phyloP scores from a whole-genome alignment of 495 filamentous ascomycete genomes.

The Aspergillus panamensis region DNA sequence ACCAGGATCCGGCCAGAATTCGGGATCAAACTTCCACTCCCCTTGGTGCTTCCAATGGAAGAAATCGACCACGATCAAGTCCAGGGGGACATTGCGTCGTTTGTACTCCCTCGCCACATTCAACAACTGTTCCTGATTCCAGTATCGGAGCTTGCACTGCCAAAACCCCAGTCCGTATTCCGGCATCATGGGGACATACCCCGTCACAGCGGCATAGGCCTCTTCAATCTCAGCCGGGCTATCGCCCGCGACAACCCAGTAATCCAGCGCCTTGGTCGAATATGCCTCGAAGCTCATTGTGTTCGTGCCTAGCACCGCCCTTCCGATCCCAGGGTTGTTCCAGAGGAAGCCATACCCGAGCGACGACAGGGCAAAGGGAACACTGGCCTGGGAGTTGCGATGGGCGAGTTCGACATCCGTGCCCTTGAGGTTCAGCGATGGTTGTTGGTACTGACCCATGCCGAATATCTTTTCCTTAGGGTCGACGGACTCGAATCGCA shows the following conservation, averaged over 20 bases:
- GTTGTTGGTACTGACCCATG: conserved; percentile 63
- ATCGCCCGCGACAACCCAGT: conserved; percentile 56
- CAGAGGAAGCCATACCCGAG: conserved; percentile 56
- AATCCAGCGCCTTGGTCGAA: conserved; percentile 51
- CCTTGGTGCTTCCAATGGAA: conserved; percentile 61
- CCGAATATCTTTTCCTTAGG: conserved; percentile 55
- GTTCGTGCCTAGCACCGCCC: conserved; percentile 54
- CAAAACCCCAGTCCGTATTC: conserved; percentile 61
- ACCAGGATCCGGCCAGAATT: conserved; percentile 56
- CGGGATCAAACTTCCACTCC: conserved; percentile 55
- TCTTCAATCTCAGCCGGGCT: conserved; percentile 50
- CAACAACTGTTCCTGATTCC: conserved; percentile 56
- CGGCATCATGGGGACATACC: conserved; percentile 58
- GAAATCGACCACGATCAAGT: conserved; percentile 58
- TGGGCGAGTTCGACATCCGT: conserved; percentile 56
- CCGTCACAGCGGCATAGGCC: conserved; percentile 49
- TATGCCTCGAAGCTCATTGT: conserved; percentile 57
- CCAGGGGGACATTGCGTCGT: conserved; percentile 46
- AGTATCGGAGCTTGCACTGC: conserved; percentile 60
- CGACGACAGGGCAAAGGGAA: conserved; percentile 53
- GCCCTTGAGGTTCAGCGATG: conserved; percentile 53
- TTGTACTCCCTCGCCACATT: conserved; percentile 52
- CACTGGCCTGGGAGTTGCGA: conserved; percentile 57
- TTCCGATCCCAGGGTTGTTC: conserved; percentile 56
- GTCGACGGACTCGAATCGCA: conserved; percentile 50